Evolutionary conservation across 208 protist genomes (phyloP), one percentile per base, ranked within the genome.

Genomic region (Leishmania martiniquensis): DNA sequence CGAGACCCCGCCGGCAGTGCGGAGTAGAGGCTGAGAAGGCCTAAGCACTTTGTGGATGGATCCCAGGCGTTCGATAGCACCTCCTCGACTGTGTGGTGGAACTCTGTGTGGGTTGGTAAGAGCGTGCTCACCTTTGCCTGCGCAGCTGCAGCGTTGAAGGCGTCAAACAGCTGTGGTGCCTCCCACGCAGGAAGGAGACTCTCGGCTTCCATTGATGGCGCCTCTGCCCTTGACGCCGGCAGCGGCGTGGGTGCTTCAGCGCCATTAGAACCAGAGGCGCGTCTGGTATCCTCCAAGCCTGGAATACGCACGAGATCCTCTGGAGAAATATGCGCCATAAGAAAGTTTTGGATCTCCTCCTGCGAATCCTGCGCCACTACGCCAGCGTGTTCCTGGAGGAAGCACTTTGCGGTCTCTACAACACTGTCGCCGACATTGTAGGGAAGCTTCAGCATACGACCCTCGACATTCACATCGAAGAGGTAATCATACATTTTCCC

Each of bases 401-500:
- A 99, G 44, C 89, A 69, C 84, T 98, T 91, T 15, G 98, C 97
- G 1, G 93, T 91, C 39, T 92, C 85, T 57, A 93, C 92, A 15
- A 98, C 78, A 65, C 93, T 97, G 32, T 99, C 92, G 20, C 91
- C 93, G 0, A 77, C 76, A 78, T 99, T 98, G 86, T 98, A 99
- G 10, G 89, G 82, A n/a, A 99, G 86, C 75, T 96, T 95, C 51
- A 97, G 86, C 87, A 90, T 92, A 12, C 45, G 68, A 3, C 89
- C 90, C 62, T 93, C 76, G 15, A 98, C 85, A 77, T 99, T 93
- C n/a, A 99, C 92, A 54, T 98, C 91, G 82, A 99, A 99, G 25
- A 99, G 82, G 72, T 98, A 98, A 84, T 99, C 98, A 80, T 99
- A 99, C 34, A 94, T 78, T 52, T 90, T 88, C 5, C 97, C 98